Evolutionary conservation across 306 rosid genomes (phyloP), one percentile per base, ranked within the genome.

Genomic region (Albizia julibrissin): DNA sequence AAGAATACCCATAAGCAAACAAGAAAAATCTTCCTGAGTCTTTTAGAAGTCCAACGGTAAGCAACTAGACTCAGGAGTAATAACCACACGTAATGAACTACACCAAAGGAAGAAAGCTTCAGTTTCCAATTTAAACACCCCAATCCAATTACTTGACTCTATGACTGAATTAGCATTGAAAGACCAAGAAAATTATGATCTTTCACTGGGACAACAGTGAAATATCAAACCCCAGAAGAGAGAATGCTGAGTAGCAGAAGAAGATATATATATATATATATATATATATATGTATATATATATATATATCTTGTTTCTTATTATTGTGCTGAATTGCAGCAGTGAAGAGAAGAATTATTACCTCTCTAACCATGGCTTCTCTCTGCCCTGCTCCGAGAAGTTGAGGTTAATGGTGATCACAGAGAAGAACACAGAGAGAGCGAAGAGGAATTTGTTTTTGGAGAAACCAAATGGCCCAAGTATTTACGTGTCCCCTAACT

Each of bases 321-420:
- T 10, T n/a, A 40, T 33, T 67, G 68, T 24, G 62, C 49, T 68
- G 58, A 86, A n/a, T 72, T 66, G 75, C 21, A 26, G 10, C 13
- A 83, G 76, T 40, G 50, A 85, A 79, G 66, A 18, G 59, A 15
- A 27, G 46, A 82, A 81, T 27, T 58, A 26, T 75, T 89, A 93
- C 97, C 93, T 90, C 89, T 44, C 87, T 69, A 79, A 79, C 82
- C 94, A 90, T 85, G 88, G 91, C 75, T 52, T 42, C 71, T 69
- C 71, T 69, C 83, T 81, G 40, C 77, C 67, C 46, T 74, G 70
- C 72, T 52, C 70, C 14, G 74, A 79, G 88, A 77, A 80, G 82
- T 54, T 76, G 86, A 79, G 84, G 33, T 76, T 72, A 88, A 78
- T 85, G 89, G 84, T 76, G 86, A 79, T 72, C 80, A 81, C 39